A percentile compares a stretch with the other conserved stretches of the same genome.
Conservation (phyloP, 495 filamentous ascomycete species). For the Xylaria scruposa region DNA sequence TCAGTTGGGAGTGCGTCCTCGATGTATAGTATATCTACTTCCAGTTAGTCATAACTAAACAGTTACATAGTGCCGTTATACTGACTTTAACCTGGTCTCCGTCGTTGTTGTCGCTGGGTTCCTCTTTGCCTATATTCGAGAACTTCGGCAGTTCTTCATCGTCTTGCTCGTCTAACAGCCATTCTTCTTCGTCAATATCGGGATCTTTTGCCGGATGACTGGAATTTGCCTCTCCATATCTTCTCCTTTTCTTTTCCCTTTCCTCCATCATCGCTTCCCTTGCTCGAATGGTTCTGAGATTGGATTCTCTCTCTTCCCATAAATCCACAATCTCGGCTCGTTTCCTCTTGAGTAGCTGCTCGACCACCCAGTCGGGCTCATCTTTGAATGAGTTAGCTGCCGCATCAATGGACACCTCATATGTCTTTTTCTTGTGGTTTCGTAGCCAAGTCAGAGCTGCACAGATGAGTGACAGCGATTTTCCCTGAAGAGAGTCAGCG, state of each 20-base stretch:
- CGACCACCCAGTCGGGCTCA: slow-evolving; percentile 90
- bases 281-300: slow-evolving; percentile 69
- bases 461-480: slow-evolving; percentile 95
- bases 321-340: slow-evolving; percentile 68
- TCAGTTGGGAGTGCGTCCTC: slow-evolving; percentile 91
- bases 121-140: slow-evolving; percentile 42
- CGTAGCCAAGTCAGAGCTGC: slow-evolving; percentile 92
- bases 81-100: slow-evolving; percentile 67
- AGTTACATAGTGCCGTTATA: not conserved
- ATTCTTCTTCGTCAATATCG: slow-evolving; percentile 73
- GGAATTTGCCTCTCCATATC: slow-evolving; percentile 37
- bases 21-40: slow-evolving; percentile 87
- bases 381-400: slow-evolving; percentile 60
- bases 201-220: slow-evolving; percentile 38
- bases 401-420: slow-evolving; percentile 56
- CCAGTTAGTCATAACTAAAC: slow-evolving; percentile 14
- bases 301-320: slow-evolving; percentile 73
- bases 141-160: slow-evolving; percentile 64
- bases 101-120: slow-evolving; percentile 58
- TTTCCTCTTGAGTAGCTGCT: slow-evolving; percentile 71
- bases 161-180: slow-evolving; percentile 79
- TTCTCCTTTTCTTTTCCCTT: slow-evolving; percentile 44
- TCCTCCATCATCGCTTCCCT: slow-evolving; percentile 71
- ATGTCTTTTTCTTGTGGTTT: slow-evolving; percentile 72
- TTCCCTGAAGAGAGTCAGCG: slow-evolving; percentile 65